Evolutionary conservation across 441 rosid species (phyloP).

Genomic region (Erodium texanum): DNA sequence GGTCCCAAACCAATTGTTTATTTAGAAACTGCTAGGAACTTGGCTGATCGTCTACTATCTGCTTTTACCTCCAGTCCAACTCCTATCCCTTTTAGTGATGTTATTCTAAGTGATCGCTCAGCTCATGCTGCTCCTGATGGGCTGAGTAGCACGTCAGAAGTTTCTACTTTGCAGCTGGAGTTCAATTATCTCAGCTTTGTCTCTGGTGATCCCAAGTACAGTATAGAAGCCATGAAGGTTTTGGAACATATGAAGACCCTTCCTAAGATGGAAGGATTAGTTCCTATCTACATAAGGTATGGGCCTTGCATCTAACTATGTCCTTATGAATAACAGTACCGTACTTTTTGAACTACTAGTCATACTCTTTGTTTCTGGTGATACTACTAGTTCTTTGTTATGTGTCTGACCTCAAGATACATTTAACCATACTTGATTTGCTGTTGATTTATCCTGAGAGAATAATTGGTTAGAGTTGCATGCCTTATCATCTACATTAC

Average conservation of each 20-base stretch:
- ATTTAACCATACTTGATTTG: not conserved
- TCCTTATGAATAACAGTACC: conserved; percentile 9
- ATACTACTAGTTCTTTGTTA: not conserved
- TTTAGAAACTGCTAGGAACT: conserved; percentile 62
- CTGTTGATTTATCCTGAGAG: not conserved
- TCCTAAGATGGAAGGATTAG: conserved; percentile 80
- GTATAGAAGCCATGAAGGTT: conserved; percentile 85
- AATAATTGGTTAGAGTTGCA: not conserved
- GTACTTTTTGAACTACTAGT: not conserved
- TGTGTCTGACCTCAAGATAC: not conserved
- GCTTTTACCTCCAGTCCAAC: conserved; percentile 90
- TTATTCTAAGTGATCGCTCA: conserved; percentile 58
- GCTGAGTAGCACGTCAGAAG: conserved; percentile 87
- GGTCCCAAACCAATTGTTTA: conserved; percentile 68
- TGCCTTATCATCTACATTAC: not conserved
- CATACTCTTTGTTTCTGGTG: not conserved
- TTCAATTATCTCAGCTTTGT: conserved; percentile 80
- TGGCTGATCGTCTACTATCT: conserved; percentile 79
- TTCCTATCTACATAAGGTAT: conserved; percentile 92
- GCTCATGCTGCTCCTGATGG: conserved; percentile 87
- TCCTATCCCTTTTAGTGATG: conserved; percentile 85
- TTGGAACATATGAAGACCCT: conserved; percentile 73
- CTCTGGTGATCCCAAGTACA: conserved; percentile 85
- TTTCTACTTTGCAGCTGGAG: conserved; percentile 87
- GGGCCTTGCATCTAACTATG: conserved; percentile 9